Evolutionary conservation across 2,329 filamentous ascomycete genomes (phyloP), one percentile per base, ranked within the genome.

Genomic region (Dactylonectria estremocensis): DNA sequence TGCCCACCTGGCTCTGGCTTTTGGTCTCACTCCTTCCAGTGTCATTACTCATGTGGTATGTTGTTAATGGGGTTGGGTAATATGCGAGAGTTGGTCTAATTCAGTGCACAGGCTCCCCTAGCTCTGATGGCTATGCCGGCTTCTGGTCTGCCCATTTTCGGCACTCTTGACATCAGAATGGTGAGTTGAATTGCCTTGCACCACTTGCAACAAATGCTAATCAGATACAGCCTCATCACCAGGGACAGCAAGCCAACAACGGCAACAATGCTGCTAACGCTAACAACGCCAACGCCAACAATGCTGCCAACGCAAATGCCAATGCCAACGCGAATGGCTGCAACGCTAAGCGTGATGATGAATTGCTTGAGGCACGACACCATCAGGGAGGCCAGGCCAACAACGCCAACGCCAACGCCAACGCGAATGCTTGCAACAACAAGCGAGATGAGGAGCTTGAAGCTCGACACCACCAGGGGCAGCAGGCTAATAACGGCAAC

Each of bases 301-400:
- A 54, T 10, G 55, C 43, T 22, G 28, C 55, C 5, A 52, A 52
- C 7, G 46, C 46, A 2, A 37, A 49, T 9, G 50, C 37, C 33
- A 57, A 43, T 24, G 35, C 43, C 16, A 48, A 48, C 2, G 50
- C 37, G 13, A 57, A 43, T 24, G 35, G 20, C 10, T 22, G 54
- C 13, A 58, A 62, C 37, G 53, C 59, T 43, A 65, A 65, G 31
- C 54, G 62, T 10, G 62, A 59, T 24, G 55, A 59, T 6, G 37
- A 40, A 28, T 7, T 28, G 5, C 28, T 64, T 1, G 62, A 54
- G 16, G 55, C 49, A 16, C 62, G 62, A 22, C 62, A 64, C 31
- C 62, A 64, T 13, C 62, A 59, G n/a, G 55, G 55, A 5, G 37
- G 46, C 5, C 37, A 59, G n/a, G 37, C 28, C 33, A 59, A 63